Evolutionary conservation across 768 basidiomycete species (phyloP), one percentile per base, ranked within the genome.

Genomic region (Kwoniella dejecticola): DNA sequence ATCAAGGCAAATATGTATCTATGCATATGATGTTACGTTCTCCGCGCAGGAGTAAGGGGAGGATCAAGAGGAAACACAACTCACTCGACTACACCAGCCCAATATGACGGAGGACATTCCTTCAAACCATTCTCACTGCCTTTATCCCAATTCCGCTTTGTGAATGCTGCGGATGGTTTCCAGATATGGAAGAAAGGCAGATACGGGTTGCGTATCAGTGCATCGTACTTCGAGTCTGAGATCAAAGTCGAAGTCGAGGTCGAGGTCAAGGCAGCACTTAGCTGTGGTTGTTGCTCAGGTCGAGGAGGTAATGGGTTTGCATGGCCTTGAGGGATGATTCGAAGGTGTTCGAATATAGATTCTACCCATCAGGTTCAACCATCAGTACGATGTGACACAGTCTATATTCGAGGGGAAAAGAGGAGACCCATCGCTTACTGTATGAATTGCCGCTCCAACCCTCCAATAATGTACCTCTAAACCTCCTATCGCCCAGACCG

Each of bases 101-200:
- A 84, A 78, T 91, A 98, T 77, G 96, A 91, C 2, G 94, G 91
- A 1, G 83, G 82, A 5, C 88, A 86, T 4, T 88, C 89, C 0
- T 84, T 80, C 23, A 79, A 0, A 86, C 88, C 80, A 88, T 91
- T 74, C 85, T 88, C 81, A 87, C 58, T 63, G 2, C 74, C 76
- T 42, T 66, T 65, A 40, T 77, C 76, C 77, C 77, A 79, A 31
- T 66, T 66, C 2, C 56, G 50, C 26, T 72, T 71, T 0, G 74
- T 72, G 73, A 74, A 95, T 7, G 89, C 83, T 0, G 91, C 90
- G 6, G 86, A 86, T 1, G 95, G 95, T 72, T 95, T 96, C 81
- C 94, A 95, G 3, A 91, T 82, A 71, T 96, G 88, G 78, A 83
- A 98, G 80, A 96, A 97, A 3, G 91, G 83, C 52, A 84, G 81